Evolutionary conservation across 1,139 yeast genomes (phyloP), one percentile per base, ranked within the genome.

Genomic region (Taphrina pruni): DNA sequence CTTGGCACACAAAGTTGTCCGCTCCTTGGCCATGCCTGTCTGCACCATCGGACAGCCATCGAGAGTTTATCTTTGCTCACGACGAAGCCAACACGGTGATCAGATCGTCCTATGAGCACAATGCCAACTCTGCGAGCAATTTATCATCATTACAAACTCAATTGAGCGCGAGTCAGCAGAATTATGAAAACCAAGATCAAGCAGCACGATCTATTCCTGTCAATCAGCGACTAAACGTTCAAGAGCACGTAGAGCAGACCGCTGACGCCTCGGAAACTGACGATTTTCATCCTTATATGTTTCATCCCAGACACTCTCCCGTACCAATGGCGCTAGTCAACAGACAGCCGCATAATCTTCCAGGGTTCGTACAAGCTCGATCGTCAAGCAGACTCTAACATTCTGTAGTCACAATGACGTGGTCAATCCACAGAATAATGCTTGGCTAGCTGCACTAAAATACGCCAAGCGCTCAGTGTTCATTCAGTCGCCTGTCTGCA

Each of bases 261-360:
- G 54, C 62, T 6, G n/a, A 21, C 14, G 41, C 20, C 9, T 41
- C 39, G 3, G 54, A 45, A 14, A 43, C 62, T 20, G 65, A 60
- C 26, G 56, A 35, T 26, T 60, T 60, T 32, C 56, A 50, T 38
- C 65, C 65, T n/a, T 60, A 60, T 36, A 60, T 60, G 50, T 50
- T 51, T 11, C 65, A 60, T 35, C 57, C 56, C 8, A 50, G 35
- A 21, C 65, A 60, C 50, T 11, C 35, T 7, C 65, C 65, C 2
- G 36, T 60, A 12, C 65, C 65, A 1, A 60, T 60, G 56, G 65
- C 65, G 9, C 56, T 60, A 20, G 65, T 60, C 48, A 60, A 51
- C 14, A 36, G 65, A 35, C 56, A 60, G 50, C 65, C 65, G 20
- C 57, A 60, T 38, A 51, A 51, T 38, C 56, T 51, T 6, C 65